Conservation (phyloP, 352 stramenopile genomes). For the Globisporangium okanoganense region DNA sequence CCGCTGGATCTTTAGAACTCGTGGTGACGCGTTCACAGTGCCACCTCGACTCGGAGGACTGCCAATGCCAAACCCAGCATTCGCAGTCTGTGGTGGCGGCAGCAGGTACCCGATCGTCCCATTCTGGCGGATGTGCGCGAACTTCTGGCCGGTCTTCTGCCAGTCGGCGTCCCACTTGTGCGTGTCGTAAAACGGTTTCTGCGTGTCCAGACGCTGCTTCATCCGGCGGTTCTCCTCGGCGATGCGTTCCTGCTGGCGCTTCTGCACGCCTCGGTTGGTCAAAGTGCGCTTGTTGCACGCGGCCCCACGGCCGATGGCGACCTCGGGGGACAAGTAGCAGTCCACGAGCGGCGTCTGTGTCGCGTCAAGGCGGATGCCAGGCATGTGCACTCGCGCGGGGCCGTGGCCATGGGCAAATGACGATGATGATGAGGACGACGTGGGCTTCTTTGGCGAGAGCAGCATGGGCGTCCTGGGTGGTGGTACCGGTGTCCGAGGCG, state of each 20-base stretch:
- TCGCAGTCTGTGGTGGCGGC: slow-evolving; percentile 26
- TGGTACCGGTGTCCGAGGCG: slow-evolving; percentile 5
- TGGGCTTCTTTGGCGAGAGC: slow-evolving; percentile 20
- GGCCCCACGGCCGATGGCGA: slow-evolving; percentile 46
- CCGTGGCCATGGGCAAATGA: slow-evolving; percentile 19
- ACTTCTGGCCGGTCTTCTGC: slow-evolving; percentile 50
- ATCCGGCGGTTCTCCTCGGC: slow-evolving; percentile 62
- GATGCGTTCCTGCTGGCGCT: slow-evolving; percentile 46
- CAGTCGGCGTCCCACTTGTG: slow-evolving; percentile 75
- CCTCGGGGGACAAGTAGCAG: slow-evolving; percentile 70
- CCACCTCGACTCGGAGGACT: not conserved
- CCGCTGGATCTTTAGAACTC: not conserved
- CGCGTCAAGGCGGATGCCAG: slow-evolving; percentile 60
- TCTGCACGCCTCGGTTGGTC: slow-evolving; percentile 53
- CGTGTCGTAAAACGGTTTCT: slow-evolving; percentile 71
- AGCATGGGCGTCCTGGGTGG: slow-evolving; percentile 12
- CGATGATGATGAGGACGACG: not conserved
- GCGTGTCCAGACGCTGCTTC: slow-evolving; percentile 39
- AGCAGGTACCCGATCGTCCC: slow-evolving; percentile 66
- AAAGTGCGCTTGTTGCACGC: slow-evolving; percentile 71
- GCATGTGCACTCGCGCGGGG: slow-evolving; percentile 57
- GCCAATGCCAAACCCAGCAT: not conserved
- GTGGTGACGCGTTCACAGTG: not conserved
- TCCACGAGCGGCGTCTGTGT: slow-evolving; percentile 70
- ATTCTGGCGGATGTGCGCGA: slow-evolving; percentile 61